These are phyloP conservation scores for Kwoniella bestiolae DNA, from an alignment of 768 basidiomycete species.

Conservation along the genomic window DNA sequence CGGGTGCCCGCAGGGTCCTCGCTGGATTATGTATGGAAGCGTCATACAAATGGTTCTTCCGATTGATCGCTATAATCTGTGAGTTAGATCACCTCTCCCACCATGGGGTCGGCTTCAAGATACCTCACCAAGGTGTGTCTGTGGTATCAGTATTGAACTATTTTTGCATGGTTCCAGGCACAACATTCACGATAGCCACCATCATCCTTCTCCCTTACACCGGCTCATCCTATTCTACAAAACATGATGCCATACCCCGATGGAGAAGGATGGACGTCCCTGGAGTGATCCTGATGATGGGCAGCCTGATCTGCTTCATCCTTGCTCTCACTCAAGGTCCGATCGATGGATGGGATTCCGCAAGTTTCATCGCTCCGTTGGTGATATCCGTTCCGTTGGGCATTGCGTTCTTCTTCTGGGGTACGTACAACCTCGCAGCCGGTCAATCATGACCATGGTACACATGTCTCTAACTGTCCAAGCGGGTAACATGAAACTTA, in stretches of 20 bases:
- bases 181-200: slow-evolving; percentile 57
- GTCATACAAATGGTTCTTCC: slow-evolving; percentile 64
- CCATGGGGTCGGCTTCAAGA: too few species aligned
- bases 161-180: slow-evolving; percentile 25
- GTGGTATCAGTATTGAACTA: too few species aligned
- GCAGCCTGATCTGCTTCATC: slow-evolving; percentile 49
- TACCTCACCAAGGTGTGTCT: too few species aligned
- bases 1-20: slow-evolving; percentile 20
- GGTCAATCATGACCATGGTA: too few species aligned
- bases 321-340: slow-evolving; percentile 59
- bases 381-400: slow-evolving; percentile 60
- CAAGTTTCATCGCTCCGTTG: slow-evolving; percentile 61
- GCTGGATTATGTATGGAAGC: slow-evolving; percentile 38
- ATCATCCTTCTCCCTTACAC: slow-evolving; percentile 41
- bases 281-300: slow-evolving; percentile 49
- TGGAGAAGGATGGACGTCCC: slow-evolving; percentile 52
- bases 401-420: slow-evolving; percentile 63
- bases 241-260: slow-evolving; percentile 19
- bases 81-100: slow-evolving; percentile 14
- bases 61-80: slow-evolving; percentile 60
- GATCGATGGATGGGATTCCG: slow-evolving; percentile 62
- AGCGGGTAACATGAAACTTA: too few species aligned
- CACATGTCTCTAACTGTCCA: too few species aligned
- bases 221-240: slow-evolving; percentile 25
- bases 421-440: slow-evolving; percentile 20